phyloP scores from a whole-genome alignment of 2,329 filamentous ascomycete genomes.

The Claviceps monticola region DNA sequence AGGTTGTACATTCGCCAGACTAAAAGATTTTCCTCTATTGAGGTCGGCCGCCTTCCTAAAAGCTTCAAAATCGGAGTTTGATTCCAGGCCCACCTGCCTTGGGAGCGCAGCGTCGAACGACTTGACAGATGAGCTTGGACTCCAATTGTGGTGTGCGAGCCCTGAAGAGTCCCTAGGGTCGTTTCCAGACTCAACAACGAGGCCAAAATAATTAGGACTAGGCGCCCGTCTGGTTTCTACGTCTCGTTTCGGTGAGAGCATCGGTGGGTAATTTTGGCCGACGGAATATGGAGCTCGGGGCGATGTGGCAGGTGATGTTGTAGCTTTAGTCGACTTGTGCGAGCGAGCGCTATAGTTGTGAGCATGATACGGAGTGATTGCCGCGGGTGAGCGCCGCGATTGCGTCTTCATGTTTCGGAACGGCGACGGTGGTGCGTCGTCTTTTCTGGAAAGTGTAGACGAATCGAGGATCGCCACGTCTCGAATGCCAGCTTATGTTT shows the following conservation, averaged over 20 bases:
- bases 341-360: slow-evolving; percentile 29
- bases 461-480: background rate
- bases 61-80: slow-evolving; percentile 70
- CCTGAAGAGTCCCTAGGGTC: slow-evolving; percentile 51
- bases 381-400: slow-evolving; percentile 22
- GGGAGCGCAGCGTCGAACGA: slow-evolving; percentile 57
- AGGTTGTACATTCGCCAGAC: slow-evolving; percentile 33
- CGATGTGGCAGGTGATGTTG: slow-evolving; percentile 39
- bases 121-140: slow-evolving; percentile 53
- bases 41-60: slow-evolving; percentile 62
- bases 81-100: slow-evolving; percentile 55
- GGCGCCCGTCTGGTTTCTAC: slow-evolving; percentile 29
- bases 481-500: background rate
- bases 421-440: slow-evolving; percentile 18
- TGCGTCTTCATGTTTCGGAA: slow-evolving; percentile 34
- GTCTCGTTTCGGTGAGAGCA: slow-evolving; percentile 28
- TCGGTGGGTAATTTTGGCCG: slow-evolving; percentile 40
- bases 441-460: slow-evolving; percentile 11
- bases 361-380: slow-evolving; percentile 20
- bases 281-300: slow-evolving; percentile 38
- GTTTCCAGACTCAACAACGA: slow-evolving; percentile 47
- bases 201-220: slow-evolving; percentile 81
- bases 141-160: slow-evolving; percentile 60
- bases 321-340: slow-evolving; percentile 24
- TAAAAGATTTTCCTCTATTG: slow-evolving; percentile 34